These are phyloP conservation scores for Neurospora africana DNA, from an alignment of 495 filamentous ascomycete species.

Conservation along the genomic window DNA sequence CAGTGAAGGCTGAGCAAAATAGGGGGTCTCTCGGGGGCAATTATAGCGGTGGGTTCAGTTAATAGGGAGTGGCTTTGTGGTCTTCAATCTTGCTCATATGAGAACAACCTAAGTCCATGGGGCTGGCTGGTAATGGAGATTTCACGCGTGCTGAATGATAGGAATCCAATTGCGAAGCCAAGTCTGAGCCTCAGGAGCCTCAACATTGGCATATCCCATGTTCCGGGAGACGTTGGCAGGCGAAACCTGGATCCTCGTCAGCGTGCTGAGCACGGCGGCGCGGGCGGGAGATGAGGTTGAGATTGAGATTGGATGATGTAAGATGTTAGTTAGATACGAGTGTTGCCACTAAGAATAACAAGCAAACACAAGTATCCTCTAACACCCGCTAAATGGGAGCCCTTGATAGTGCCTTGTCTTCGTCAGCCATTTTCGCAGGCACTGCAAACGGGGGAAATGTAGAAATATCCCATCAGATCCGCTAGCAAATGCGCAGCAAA, in stretches of 20 bases:
- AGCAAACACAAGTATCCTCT: neutral
- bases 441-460: neutral
- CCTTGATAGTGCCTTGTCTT: neutral
- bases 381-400: neutral
- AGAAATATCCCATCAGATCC: neutral
- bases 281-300: neutral
- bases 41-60: neutral
- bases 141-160: neutral
- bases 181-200: neutral
- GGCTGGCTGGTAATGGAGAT: neutral
- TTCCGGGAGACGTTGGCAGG: neutral
- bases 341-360: fast-evolving
- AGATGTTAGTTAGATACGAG: neutral
- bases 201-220: neutral
- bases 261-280: neutral
- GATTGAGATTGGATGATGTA: neutral
- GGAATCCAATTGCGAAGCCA: neutral
- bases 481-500: neutral
- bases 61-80: neutral
- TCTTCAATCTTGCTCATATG: neutral
- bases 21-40: neutral
- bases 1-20: neutral
- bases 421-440: neutral
- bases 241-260: neutral
- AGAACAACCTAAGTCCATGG: neutral